Conservation (phyloP, 768 basidiomycete species). For the Phaeotremella fagi region DNA sequence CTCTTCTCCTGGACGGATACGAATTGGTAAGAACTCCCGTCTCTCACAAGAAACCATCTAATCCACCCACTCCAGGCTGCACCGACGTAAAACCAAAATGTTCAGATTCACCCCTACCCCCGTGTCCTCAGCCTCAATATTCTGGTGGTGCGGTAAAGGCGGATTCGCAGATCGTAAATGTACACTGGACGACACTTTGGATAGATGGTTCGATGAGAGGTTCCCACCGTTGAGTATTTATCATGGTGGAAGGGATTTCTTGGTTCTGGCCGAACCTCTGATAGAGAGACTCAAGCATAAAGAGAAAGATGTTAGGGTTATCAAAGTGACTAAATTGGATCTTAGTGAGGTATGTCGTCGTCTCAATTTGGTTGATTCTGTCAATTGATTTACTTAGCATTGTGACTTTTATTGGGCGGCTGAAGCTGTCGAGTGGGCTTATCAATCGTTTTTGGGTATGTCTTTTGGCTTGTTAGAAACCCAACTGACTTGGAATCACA, state of each 20-base stretch:
- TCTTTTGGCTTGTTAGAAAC: not conserved
- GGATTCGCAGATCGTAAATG: slow-evolving; percentile 52
- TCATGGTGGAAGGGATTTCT: slow-evolving; percentile 52
- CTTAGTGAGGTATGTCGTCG: slow-evolving; percentile 46
- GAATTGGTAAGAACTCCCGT: slow-evolving; percentile 53
- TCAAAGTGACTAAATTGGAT: slow-evolving; percentile 52
- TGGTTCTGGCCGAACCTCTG: slow-evolving; percentile 52
- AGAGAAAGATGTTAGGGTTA: slow-evolving; percentile 51
- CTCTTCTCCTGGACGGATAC: slow-evolving; percentile 55
- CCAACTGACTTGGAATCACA: not conserved
- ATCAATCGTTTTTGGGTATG: slow-evolving; percentile 44
- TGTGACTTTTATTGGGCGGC: slow-evolving; percentile 51
- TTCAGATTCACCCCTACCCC: slow-evolving; percentile 56
- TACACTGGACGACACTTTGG: slow-evolving; percentile 48
- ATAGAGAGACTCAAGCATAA: slow-evolving; percentile 51
- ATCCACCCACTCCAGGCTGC: slow-evolving; percentile 42
- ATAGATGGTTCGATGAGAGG: slow-evolving; percentile 52
- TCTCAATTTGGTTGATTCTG: not conserved
- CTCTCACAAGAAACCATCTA: not conserved
- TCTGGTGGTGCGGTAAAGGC: slow-evolving; percentile 54
- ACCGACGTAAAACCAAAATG: slow-evolving; percentile 54
- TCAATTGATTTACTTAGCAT: slow-evolving; percentile 24
- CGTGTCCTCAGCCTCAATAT: slow-evolving; percentile 51
- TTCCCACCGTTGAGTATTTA: slow-evolving; percentile 53
- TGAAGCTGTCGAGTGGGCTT: slow-evolving; percentile 54